Conservation (phyloP, 495 filamentous ascomycete genomes). For the Penicillium coffeae region DNA sequence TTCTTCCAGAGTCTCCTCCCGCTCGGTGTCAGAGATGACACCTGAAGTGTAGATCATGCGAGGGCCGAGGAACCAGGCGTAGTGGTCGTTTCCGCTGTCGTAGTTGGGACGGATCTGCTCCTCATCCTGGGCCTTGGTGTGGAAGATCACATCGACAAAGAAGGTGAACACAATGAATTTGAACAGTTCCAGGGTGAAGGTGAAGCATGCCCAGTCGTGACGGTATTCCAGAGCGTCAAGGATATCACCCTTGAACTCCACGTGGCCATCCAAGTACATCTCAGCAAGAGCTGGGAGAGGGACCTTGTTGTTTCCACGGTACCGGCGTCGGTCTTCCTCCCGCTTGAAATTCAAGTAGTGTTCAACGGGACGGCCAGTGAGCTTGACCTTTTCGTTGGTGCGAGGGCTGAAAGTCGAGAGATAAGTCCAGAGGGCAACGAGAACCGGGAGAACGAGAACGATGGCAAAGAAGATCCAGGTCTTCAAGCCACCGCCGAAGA, state of each 20-base stretch:
- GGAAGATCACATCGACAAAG: constrained; percentile 73
- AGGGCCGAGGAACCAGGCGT: constrained; percentile 84
- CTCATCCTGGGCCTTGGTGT: constrained; percentile 77
- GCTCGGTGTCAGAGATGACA: constrained; percentile 69
- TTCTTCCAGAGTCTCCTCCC: constrained; percentile 76
- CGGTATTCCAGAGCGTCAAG: constrained; percentile 60
- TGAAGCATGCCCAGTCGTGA: constrained; percentile 70
- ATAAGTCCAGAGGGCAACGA: constrained; percentile 68
- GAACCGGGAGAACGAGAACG: constrained; percentile 61
- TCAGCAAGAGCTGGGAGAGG: constrained; percentile 66
- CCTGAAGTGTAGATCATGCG: constrained; percentile 91
- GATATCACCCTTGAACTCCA: constrained; percentile 62
- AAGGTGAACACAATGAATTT: constrained; percentile 68
- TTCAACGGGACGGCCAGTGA: constrained; percentile 58
- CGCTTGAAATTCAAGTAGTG: constrained; percentile 61
- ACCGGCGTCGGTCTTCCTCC: constrained; percentile 53
- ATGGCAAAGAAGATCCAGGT: constrained; percentile 68
- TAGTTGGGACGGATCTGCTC: constrained; percentile 87
- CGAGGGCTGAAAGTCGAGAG: constrained; percentile 64
- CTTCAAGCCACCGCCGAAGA: constrained; percentile 67
- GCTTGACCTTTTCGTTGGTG: constrained; percentile 72
- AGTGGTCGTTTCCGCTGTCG: constrained; percentile 85
- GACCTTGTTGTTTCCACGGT: constrained; percentile 59
- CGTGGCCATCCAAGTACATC: constrained; percentile 61
- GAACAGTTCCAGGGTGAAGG: constrained; percentile 68